phyloP scores from a whole-genome alignment of 345 rosid species.

The Syzygium jambos region DNA sequence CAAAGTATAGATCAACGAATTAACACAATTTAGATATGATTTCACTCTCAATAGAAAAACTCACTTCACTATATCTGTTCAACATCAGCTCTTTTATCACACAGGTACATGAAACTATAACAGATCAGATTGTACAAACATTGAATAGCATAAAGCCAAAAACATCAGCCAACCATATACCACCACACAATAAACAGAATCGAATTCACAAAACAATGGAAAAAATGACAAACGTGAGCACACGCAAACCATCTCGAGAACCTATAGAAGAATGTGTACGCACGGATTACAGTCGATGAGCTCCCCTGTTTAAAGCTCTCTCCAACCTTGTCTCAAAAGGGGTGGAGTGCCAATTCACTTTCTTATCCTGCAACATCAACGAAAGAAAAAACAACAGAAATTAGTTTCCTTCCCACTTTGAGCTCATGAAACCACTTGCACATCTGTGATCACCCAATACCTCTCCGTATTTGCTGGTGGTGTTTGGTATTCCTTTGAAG shows the following conservation, averaged over 20 bases:
- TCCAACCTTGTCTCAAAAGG: slow-evolving; percentile 93
- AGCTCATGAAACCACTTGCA: background rate
- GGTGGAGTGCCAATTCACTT: slow-evolving; percentile 83
- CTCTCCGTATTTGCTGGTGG: slow-evolving; percentile 93
- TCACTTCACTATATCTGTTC: background rate
- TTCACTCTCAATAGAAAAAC: background rate
- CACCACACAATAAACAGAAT: background rate
- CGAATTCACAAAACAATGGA: background rate
- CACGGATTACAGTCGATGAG: slow-evolving; percentile 1
- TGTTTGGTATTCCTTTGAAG: slow-evolving; percentile 82
- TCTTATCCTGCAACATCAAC: slow-evolving; percentile 65
- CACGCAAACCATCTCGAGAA: background rate
- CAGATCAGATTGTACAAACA: background rate
- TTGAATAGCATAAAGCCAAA: background rate
- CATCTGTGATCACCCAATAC: slow-evolving; percentile 20
- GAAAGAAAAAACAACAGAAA: background rate
- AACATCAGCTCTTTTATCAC: background rate
- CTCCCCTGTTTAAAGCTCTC: slow-evolving; percentile 60
- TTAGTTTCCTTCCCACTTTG: background rate
- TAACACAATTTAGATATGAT: background rate
- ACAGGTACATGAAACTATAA: background rate
- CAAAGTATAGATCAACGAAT: background rate
- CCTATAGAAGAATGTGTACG: background rate
- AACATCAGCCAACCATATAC: background rate
- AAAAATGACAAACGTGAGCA: background rate